Evolutionary conservation across 768 basidiomycete genomes (phyloP).

Genomic region (Coprinopsis cinerea): DNA sequence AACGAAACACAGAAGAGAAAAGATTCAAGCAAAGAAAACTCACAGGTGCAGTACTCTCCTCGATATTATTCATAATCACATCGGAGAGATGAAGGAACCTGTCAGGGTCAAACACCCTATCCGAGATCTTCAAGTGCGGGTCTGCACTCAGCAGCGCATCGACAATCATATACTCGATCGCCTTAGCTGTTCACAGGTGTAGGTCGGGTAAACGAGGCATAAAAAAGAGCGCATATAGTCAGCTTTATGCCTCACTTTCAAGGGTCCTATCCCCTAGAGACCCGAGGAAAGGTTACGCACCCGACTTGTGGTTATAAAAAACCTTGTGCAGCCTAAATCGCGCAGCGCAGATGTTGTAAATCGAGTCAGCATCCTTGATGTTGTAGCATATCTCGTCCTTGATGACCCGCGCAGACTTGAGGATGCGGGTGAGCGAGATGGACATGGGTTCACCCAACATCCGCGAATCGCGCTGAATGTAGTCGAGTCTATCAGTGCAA

Average conservation of each 20-base stretch:
- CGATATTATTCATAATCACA: slow-evolving; percentile 54
- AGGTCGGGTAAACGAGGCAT: background rate
- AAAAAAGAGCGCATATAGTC: too few relatives aligned
- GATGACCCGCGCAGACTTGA: slow-evolving; percentile 70
- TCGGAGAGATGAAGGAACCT: slow-evolving; percentile 66
- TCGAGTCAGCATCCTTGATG: slow-evolving; percentile 73
- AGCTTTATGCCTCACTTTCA: too few relatives aligned
- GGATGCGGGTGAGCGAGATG: slow-evolving; percentile 52
- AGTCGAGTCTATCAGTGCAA: slow-evolving; percentile 58
- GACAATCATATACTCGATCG: slow-evolving; percentile 82
- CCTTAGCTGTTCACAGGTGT: slow-evolving; percentile 44
- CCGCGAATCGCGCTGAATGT: slow-evolving; percentile 69
- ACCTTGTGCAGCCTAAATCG: slow-evolving; percentile 79
- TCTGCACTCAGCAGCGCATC: slow-evolving; percentile 70
- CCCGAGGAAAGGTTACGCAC: slow-evolving; percentile 23
- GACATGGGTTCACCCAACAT: slow-evolving; percentile 61
- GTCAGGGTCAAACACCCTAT: slow-evolving; percentile 48
- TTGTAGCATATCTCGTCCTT: slow-evolving; percentile 73
- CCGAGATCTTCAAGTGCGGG: slow-evolving; percentile 52
- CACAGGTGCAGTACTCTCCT: slow-evolving; percentile 46
- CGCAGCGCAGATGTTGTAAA: slow-evolving; percentile 68
- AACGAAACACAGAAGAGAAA: too few relatives aligned
- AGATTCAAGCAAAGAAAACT: slow-evolving; percentile 19
- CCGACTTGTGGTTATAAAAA: slow-evolving; percentile 79
- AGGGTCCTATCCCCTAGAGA: too few relatives aligned